Conservation (phyloP, 2,329 filamentous ascomycete species). For the Stagonosporopsis chrysanthemi region DNA sequence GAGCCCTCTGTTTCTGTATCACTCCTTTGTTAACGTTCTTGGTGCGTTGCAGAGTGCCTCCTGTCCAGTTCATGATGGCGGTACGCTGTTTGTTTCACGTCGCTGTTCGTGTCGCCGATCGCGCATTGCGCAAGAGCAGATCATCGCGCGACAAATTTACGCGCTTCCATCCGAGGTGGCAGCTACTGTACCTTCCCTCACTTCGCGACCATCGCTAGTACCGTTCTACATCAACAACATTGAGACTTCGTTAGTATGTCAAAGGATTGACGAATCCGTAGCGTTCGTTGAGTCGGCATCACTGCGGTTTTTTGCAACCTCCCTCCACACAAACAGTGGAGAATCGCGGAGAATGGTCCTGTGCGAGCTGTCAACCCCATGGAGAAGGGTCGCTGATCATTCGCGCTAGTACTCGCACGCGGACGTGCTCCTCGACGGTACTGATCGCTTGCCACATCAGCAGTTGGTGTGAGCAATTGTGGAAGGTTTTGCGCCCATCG, state of each 20-base stretch:
- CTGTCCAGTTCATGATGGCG: slow-evolving; percentile 58
- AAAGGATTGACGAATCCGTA: not conserved
- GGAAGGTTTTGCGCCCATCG: slow-evolving; percentile 1
- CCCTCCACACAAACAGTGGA: slow-evolving; percentile 28
- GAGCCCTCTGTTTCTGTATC: slow-evolving; percentile 54
- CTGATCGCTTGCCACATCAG: not conserved
- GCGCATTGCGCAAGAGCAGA: not conserved
- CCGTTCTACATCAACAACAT: not conserved
- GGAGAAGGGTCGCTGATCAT: slow-evolving; percentile 8
- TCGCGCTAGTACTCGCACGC: slow-evolving; percentile 8
- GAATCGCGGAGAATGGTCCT: slow-evolving; percentile 22
- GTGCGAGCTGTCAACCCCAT: slow-evolving; percentile 20
- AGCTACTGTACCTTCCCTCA: not conserved
- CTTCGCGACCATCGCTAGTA: not conserved
- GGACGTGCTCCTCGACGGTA: not conserved
- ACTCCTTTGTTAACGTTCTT: slow-evolving; percentile 48
- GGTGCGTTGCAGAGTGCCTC: slow-evolving; percentile 52
- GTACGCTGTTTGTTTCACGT: not conserved
- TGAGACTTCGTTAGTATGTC: not conserved
- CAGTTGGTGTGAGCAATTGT: not conserved
- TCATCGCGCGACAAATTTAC: not conserved
- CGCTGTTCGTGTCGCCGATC: not conserved
- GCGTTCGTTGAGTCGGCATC: slow-evolving; percentile 19
- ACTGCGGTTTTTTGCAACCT: slow-evolving; percentile 15
- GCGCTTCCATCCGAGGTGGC: slow-evolving; percentile 15